Evolutionary conservation across 495 filamentous ascomycete species (phyloP), one percentile per base, ranked within the genome.

Genomic region (Daldinia childiae): DNA sequence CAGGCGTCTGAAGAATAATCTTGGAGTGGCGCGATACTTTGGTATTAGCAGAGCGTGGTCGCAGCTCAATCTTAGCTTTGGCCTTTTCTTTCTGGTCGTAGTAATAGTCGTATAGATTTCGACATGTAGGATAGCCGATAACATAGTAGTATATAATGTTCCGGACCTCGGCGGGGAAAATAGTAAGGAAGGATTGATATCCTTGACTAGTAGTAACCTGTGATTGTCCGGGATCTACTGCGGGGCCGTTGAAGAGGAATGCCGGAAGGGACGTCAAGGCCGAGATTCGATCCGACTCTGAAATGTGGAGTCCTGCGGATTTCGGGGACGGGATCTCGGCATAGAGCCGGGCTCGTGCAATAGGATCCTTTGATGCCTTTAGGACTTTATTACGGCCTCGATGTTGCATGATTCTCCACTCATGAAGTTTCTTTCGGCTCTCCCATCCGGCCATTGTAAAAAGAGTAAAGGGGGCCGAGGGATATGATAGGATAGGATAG

Each of bases 131-230:
- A 54, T 72, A 78, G 24, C 52, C 36, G 38, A 79, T 30, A 11
- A 68, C 61, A 24, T 66, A 70, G 19, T 74, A 52, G 68, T 81
- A 81, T 12, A 81, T 78, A 9, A 73, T 57, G 50, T 79, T 76
- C 24, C 79, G 77, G 19, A 80, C 71, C 60, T 81, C 79, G 15
- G 72, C 39, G 0, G 79, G 78, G 41, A 80, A 74, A 36, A 50
- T 71, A 12, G 51, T 36, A 43, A 77, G 68, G 36, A 80, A 80
- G 21, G 72, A 71, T 45, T 62, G 39, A 24, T 27, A 24, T 1
- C 30, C 19, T 21, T 52, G 59, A 32, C 3, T 26, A 30, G 48
- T 26, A 30, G 48, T 11, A 54, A 38, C 52, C n/a, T 21, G 50
- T 30, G 7, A 7, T 51, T 17, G 41, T 15, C 27, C 58, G 56